phyloP scores from a whole-genome alignment of 2,329 filamentous ascomycete genomes.

The Fusarium fracticaudum region DNA sequence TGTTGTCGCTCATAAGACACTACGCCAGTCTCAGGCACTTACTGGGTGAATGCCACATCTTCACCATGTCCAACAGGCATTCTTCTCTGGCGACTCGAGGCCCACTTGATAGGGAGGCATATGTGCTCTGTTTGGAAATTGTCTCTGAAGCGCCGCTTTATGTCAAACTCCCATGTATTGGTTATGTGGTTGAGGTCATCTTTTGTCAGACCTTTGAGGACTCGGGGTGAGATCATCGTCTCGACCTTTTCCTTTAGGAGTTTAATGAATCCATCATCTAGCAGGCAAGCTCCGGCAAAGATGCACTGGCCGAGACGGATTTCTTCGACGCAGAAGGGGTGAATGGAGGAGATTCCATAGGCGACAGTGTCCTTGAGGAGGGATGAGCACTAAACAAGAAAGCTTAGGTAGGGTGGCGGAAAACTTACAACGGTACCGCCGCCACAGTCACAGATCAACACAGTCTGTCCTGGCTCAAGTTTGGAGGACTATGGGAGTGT shows the following conservation, averaged over 20 bases:
- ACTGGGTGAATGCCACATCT: not conserved
- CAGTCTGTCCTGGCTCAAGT: not conserved
- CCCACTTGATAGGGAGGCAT: not conserved
- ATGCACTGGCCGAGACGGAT: not conserved
- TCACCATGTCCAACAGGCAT: not conserved
- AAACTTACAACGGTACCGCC: not conserved
- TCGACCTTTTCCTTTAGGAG: not conserved
- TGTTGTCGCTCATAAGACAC: not conserved
- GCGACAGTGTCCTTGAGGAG: not conserved
- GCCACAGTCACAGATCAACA: not conserved
- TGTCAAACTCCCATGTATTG: too few species aligned
- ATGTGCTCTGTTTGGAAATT: too few species aligned
- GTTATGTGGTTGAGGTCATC: too few species aligned
- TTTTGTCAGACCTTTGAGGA: fast-evolving
- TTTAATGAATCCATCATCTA: not conserved
- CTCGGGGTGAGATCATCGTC: not conserved
- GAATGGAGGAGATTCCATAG: not conserved
- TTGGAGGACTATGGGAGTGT: not conserved
- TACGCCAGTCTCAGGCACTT: not conserved
- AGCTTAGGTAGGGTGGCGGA: not conserved
- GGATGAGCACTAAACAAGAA: not conserved
- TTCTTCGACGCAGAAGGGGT: not conserved
- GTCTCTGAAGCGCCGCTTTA: fast-evolving
- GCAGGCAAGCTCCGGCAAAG: fast-evolving
- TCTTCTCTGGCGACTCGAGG: not conserved